Percentiles rank a stretch among this genome's conserved stretches.
Conservation (phyloP, 2,329 filamentous ascomycete species). For the Fusarium xyrophilum region DNA sequence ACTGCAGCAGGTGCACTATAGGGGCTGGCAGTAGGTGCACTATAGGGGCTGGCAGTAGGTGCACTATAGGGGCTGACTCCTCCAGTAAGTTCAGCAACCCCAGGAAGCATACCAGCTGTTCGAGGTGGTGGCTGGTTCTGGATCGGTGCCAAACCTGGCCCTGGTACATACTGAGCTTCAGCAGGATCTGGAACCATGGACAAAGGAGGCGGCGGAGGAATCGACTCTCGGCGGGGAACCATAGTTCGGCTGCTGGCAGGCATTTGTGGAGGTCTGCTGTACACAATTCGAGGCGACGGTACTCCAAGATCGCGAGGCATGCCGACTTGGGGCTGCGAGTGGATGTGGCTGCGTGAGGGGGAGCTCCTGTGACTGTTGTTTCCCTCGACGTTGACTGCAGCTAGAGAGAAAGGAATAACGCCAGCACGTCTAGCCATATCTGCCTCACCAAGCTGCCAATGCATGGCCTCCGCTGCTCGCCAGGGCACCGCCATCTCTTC, state of each 20-base stretch:
- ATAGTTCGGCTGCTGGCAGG: slow-evolving; percentile 47
- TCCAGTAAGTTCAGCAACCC: slow-evolving; percentile 69
- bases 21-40: slow-evolving; percentile 58
- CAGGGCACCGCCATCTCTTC: slow-evolving; percentile 95
- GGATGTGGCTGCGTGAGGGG: slow-evolving; percentile 50
- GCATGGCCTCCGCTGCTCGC: slow-evolving; percentile 96
- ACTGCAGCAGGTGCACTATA: slow-evolving; percentile 60
- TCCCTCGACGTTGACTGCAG: slow-evolving; percentile 59
- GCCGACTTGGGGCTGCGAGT: slow-evolving; percentile 57
- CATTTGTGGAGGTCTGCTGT: slow-evolving; percentile 49
- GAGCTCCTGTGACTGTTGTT: slow-evolving; percentile 49
- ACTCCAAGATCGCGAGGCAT: slow-evolving; percentile 52
- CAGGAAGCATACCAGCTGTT: slow-evolving; percentile 60
- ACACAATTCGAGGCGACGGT: slow-evolving; percentile 51
- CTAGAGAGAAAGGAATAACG: slow-evolving; percentile 81
- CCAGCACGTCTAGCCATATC: slow-evolving; percentile 95
- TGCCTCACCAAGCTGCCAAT: slow-evolving; percentile 92
- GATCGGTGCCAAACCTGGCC: slow-evolving; percentile 61
- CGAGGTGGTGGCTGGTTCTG: slow-evolving; percentile 52
- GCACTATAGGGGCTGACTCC: slow-evolving; percentile 67
- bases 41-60: slow-evolving; percentile 54
- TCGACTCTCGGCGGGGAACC: slow-evolving; percentile 53
- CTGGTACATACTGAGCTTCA: slow-evolving; percentile 45
- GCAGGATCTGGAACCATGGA: slow-evolving; percentile 43
- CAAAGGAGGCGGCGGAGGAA: slow-evolving; percentile 42